Evolutionary conservation across 2,329 filamentous ascomycete species (phyloP).

Genomic region (Xylariaceae sp.): DNA sequence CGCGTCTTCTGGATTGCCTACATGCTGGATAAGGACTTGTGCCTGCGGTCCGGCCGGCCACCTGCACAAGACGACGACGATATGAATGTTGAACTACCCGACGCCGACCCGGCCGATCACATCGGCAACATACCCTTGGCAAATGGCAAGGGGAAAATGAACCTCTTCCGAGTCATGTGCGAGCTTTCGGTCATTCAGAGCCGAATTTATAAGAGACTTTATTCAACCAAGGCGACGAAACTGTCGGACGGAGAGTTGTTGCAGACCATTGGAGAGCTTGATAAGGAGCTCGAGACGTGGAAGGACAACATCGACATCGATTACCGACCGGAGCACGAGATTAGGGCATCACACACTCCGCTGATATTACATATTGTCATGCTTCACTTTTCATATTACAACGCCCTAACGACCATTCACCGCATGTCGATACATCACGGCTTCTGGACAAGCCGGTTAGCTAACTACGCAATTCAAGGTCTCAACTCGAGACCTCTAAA

Average conservation of each 20-base stretch:
- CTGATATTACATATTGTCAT: constrained; percentile 93
- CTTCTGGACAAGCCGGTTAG: constrained; percentile 93
- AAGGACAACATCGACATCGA: constrained; percentile 93
- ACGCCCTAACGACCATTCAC: constrained; percentile 94
- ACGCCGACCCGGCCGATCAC: constrained; percentile 83
- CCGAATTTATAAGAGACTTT: constrained; percentile 87
- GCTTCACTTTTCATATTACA: constrained; percentile 95
- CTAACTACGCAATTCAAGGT: constrained; percentile 91
- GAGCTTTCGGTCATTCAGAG: constrained; percentile 88
- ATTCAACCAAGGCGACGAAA: constrained; percentile 86
- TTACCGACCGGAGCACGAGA: constrained; percentile 95
- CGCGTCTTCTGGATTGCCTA: constrained; percentile 63
- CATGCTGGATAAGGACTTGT: constrained; percentile 59
- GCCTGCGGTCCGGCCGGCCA: constrained; percentile 53
- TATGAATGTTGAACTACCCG: constrained; percentile 95
- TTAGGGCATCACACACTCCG: constrained; percentile 85
- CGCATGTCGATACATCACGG: constrained; percentile 98
- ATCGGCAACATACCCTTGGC: constrained; percentile 90
- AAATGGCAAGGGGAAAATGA: constrained; percentile 87
- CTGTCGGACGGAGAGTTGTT: constrained; percentile 89
- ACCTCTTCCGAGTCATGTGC: constrained; percentile 89
- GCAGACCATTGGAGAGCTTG: constrained; percentile 92
- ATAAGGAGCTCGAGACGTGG: constrained; percentile 87
- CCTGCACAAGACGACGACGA: constrained; percentile 60
- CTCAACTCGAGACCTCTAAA: constrained; percentile 87